phyloP scores from a whole-genome alignment of 495 filamentous ascomycete genomes.

The Cercophora newfieldiana region DNA sequence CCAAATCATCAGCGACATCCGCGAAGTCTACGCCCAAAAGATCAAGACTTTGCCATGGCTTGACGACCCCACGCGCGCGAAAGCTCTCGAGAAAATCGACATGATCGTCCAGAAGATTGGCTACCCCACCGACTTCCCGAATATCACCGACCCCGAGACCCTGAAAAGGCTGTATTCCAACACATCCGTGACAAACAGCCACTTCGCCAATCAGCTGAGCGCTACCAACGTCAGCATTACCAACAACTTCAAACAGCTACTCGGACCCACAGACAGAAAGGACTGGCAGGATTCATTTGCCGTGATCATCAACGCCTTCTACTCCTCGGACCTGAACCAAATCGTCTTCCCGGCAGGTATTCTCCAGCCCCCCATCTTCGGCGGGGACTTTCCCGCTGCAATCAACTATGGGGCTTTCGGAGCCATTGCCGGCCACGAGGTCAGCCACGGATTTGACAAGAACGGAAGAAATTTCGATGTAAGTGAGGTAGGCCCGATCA shows the following conservation, averaged over 20 bases:
- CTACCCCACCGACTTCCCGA: conserved; percentile 65
- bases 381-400: conserved; percentile 61
- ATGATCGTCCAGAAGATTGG: conserved; percentile 76
- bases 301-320: conserved; percentile 58
- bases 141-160: conserved; percentile 60
- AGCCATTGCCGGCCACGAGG: conserved; percentile 50
- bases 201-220: conserved; percentile 53
- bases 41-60: conserved; percentile 69
- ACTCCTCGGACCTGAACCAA: conserved; percentile 63
- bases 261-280: conserved; percentile 64
- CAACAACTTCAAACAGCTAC: conserved; percentile 64
- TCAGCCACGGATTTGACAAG: conserved; percentile 74
- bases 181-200: conserved; percentile 5
- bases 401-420: conserved; percentile 67
- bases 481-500: no score
- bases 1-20: conserved; percentile 54
- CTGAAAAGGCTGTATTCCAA: conserved; percentile 30
- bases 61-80: conserved; percentile 61
- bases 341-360: conserved; percentile 74
- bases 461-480: conserved; percentile 67
- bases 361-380: conserved; percentile 70
- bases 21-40: conserved; percentile 31
- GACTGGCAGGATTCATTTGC: conserved; percentile 65
- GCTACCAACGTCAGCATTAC: neutral
- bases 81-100: conserved; percentile 68